These are phyloP conservation scores for Vitis hybrid DNA, from an alignment of 177 flowering plant genomes.

Conservation along the genomic window DNA sequence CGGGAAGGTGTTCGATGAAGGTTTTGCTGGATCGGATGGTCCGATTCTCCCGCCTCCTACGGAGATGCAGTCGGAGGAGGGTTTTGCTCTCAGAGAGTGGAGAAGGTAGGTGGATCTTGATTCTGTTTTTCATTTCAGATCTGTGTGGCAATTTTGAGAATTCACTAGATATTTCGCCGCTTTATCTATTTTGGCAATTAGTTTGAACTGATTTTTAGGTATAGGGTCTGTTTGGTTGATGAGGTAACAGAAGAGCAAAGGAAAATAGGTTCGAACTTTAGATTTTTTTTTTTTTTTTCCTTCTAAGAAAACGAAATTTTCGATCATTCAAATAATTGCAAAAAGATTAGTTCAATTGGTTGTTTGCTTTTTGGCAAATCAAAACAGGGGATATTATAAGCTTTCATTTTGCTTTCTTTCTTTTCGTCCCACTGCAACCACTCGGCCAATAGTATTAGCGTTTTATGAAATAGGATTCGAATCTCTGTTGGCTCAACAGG, in stretches of 20 bases:
- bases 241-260: background rate
- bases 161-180: too few relatives aligned
- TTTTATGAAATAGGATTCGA: background rate
- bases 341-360: too few relatives aligned
- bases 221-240: constrained; percentile 3
- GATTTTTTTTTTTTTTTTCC: too few relatives aligned
- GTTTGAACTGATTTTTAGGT: constrained; percentile 1
- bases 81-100: constrained; percentile 38
- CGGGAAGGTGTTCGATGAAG: constrained; percentile 23
- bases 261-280: too few relatives aligned
- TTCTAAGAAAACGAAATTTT: background rate
- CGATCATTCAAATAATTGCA: too few relatives aligned
- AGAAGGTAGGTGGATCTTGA: constrained; percentile 24
- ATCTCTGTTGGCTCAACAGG: too few relatives aligned
- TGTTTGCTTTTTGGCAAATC: too few relatives aligned
- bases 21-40: constrained; percentile 29
- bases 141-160: constrained; percentile 4
- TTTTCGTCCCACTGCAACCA: background rate
- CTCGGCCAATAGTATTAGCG: background rate
- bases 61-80: constrained; percentile 52
- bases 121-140: background rate
- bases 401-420: background rate
- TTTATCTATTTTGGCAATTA: background rate
- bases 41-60: constrained; percentile 52
- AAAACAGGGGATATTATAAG: background rate